A percentile compares a stretch with the other conserved stretches of the same genome.
Conservation (phyloP, 192 early-diverging fungal species). For the Coemansia reversa region DNA sequence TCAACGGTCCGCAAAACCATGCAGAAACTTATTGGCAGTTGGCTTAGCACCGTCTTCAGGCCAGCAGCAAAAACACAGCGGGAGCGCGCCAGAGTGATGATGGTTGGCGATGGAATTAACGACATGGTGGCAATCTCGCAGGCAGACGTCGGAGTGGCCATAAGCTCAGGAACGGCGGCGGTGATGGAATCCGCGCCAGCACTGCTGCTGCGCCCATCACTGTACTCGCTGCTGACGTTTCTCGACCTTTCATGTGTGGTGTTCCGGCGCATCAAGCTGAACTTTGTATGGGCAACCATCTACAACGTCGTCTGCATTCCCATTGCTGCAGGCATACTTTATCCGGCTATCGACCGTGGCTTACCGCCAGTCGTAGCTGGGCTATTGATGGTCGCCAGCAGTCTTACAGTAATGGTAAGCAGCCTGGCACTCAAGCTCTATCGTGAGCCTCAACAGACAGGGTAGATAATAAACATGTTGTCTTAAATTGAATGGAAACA, state of each 20-base stretch:
- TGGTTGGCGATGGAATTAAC: conserved; percentile 97
- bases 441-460: conserved; percentile 21
- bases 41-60: background rate
- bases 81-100: conserved; percentile 66
- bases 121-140: conserved; percentile 89
- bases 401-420: conserved; percentile 79
- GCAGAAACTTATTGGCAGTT: background rate
- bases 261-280: conserved; percentile 76
- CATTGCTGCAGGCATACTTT: conserved; percentile 83
- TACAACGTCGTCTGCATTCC: conserved; percentile 90
- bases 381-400: conserved; percentile 84
- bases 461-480: background rate
- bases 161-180: conserved; percentile 86
- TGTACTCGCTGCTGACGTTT: conserved; percentile 76
- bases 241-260: conserved; percentile 73
- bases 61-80: conserved; percentile 7
- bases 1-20: background rate
- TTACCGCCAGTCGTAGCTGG: conserved; percentile 82
- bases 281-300: conserved; percentile 86
- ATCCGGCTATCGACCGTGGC: conserved; percentile 58
- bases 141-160: conserved; percentile 86
- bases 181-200: conserved; percentile 88
- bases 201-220: conserved; percentile 75
- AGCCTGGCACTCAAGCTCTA: conserved; percentile 70
- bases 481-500: background rate